Conservation (phyloP, 441 rosid species). For the Pelargonium fulgidum region DNA sequence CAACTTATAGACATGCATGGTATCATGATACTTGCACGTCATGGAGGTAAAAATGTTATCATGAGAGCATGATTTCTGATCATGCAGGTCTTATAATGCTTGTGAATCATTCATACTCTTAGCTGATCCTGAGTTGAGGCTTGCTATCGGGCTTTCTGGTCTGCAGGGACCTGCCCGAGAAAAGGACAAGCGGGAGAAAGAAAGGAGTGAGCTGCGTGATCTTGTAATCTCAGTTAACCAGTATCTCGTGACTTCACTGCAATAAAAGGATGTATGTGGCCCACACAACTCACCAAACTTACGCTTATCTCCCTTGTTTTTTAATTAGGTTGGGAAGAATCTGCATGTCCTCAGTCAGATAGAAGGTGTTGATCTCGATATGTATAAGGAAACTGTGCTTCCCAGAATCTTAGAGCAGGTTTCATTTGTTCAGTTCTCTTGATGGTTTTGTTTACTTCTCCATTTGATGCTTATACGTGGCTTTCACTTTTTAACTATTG, state of each 20-base stretch:
- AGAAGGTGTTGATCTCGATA: conserved; percentile 72
- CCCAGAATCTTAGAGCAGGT: conserved; percentile 81
- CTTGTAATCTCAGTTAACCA: conserved; percentile 55
- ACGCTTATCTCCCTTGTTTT: conserved; percentile 21
- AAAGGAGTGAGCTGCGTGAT: conserved; percentile 83
- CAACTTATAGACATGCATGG: conserved; percentile 39
- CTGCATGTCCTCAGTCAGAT: conserved; percentile 74
- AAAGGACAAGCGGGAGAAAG: conserved; percentile 74
- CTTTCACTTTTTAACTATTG: conserved; percentile 19
- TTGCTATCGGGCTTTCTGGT: conserved; percentile 79
- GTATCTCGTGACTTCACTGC: conserved; percentile 35
- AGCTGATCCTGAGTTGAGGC: conserved; percentile 75
- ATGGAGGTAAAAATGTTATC: conserved; percentile 44
- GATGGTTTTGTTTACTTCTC: not conserved
- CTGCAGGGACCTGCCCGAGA: conserved; percentile 90
- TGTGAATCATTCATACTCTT: conserved; percentile 64
- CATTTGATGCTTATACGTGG: conserved; percentile 21
- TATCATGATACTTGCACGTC: conserved; percentile 41
- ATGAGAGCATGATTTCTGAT: conserved; percentile 68
- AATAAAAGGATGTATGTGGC: conserved; percentile 28
- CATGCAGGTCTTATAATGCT: conserved; percentile 69
- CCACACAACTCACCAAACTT: conserved; percentile 10
- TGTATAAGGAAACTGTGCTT: conserved; percentile 68
- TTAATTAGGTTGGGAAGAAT: conserved; percentile 70
- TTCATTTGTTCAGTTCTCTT: conserved; percentile 11